Conservation (phyloP, 2,329 filamentous ascomycete genomes). For the Fusarium chlamydosporum region DNA sequence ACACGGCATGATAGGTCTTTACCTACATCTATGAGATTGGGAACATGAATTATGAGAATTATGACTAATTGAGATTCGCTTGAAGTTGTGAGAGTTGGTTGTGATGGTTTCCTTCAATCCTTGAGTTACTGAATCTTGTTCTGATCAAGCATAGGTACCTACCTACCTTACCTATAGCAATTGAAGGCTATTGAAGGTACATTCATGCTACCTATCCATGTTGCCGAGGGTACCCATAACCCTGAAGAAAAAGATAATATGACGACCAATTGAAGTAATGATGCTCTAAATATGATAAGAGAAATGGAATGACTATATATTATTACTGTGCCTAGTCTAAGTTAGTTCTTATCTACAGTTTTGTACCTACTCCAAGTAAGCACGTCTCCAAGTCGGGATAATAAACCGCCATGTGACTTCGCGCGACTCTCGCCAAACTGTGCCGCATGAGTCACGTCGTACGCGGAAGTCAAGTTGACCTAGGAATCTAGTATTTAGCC, state of each 20-base stretch:
- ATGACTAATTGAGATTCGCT: neutral
- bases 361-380: slow-evolving; percentile 7
- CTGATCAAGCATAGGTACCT: too few species aligned
- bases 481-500: neutral
- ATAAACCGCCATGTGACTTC: slow-evolving; percentile 51
- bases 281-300: slow-evolving; percentile 10
- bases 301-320: slow-evolving; percentile 3
- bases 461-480: slow-evolving; percentile 22
- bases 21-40: neutral
- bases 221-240: neutral
- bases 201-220: neutral
- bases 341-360: neutral
- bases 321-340: neutral
- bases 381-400: slow-evolving; percentile 12
- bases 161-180: too few species aligned
- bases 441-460: slow-evolving; percentile 49
- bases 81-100: neutral
- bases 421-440: slow-evolving; percentile 49
- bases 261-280: neutral
- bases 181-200: too few species aligned
- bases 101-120: neutral
- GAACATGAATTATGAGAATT: neutral
- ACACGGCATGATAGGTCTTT: neutral
- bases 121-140: neutral
- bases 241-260: neutral